These are phyloP conservation scores for Haberlea rhodopensis DNA, from an alignment of 257 asterid species.

Conservation along the genomic window DNA sequence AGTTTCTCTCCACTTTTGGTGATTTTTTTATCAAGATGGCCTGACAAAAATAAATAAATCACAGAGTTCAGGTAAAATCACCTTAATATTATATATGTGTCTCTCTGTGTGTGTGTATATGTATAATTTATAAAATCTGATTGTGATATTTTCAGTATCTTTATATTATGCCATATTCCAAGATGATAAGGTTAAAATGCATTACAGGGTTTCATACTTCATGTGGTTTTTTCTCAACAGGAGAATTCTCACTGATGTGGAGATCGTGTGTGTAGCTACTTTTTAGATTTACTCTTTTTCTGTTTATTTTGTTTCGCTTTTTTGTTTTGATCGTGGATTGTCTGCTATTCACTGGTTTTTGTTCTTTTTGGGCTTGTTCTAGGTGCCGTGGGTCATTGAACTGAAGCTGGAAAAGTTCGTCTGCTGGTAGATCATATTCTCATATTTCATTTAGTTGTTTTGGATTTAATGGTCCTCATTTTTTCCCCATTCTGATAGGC, in stretches of 20 bases:
- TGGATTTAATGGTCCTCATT: constrained; percentile 11
- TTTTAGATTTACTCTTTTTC: constrained; percentile 10
- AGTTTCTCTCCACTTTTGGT: too few relatives aligned
- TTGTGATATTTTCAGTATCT: too few relatives aligned
- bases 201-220: not conserved
- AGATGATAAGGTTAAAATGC: too few relatives aligned
- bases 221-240: not conserved
- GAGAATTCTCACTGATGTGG: constrained; percentile 7
- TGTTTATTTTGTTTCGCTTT: constrained; percentile 12
- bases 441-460: too few relatives aligned
- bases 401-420: constrained; percentile 40
- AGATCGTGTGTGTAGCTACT: not conserved
- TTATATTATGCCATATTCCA: too few relatives aligned
- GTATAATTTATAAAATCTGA: too few relatives aligned
- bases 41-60: too few relatives aligned
- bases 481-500: constrained; percentile 25
- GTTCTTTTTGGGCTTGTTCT: constrained; percentile 23
- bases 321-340: constrained; percentile 18
- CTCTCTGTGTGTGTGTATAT: too few relatives aligned
- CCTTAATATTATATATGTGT: too few relatives aligned
- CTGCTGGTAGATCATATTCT: constrained; percentile 35
- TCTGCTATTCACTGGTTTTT: constrained; percentile 14
- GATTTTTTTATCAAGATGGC: too few relatives aligned
- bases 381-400: constrained; percentile 99
- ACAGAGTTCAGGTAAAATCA: too few relatives aligned